These are phyloP conservation scores for Metarhizium guizhouense DNA, from an alignment of 2,329 filamentous ascomycete species.

Conservation along the genomic window DNA sequence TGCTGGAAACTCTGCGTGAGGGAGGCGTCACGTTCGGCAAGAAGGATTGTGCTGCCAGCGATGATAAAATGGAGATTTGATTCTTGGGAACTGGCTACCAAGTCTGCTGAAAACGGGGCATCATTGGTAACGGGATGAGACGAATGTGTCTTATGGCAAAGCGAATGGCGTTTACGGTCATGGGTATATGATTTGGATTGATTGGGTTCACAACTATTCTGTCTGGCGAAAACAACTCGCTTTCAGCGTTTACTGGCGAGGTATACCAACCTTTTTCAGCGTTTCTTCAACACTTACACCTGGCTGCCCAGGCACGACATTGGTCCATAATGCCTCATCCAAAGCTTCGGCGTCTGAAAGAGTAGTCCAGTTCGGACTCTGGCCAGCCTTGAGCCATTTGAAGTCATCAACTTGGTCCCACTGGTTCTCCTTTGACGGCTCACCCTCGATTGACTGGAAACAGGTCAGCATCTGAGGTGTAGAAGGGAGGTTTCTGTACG, in stretches of 20 bases:
- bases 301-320: constrained; percentile 54
- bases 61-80: constrained; percentile 33
- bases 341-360: constrained; percentile 53
- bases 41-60: constrained; percentile 17
- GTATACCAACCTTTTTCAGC: constrained; percentile 41
- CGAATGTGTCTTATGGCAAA: not conserved
- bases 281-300: constrained; percentile 57
- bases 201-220: not conserved
- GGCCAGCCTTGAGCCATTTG: constrained; percentile 84
- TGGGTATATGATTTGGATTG: not conserved
- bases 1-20: constrained; percentile 45
- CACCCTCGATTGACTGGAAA: constrained; percentile 18
- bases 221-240: not conserved
- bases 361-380: constrained; percentile 80
- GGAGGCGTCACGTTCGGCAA: constrained; percentile 28
- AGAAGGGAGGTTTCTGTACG: not conserved
- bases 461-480: not conserved
- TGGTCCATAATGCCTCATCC: constrained; percentile 56
- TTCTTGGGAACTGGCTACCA: not conserved
- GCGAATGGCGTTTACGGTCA: constrained; percentile 9
- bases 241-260: constrained; percentile 1
- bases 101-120: not conserved
- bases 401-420: constrained; percentile 96
- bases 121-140: not conserved
- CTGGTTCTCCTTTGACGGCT: constrained; percentile 46